phyloP scores from a whole-genome alignment of 2,329 filamentous ascomycete genomes.

The Escovopsis sp. region DNA sequence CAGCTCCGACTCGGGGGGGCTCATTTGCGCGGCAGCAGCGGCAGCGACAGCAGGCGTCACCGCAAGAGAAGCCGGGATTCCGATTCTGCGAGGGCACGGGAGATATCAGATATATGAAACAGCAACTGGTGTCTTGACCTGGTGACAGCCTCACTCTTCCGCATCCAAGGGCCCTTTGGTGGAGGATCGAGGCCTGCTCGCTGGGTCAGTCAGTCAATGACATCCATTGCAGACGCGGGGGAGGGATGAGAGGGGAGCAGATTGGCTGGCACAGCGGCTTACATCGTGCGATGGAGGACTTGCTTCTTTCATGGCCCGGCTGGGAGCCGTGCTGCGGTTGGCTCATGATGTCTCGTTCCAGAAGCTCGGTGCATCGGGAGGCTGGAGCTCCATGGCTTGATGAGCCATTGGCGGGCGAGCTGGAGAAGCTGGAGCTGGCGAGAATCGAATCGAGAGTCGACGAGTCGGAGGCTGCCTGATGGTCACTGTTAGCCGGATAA shows the following conservation, averaged over 20 bases:
- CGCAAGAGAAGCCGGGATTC: background rate
- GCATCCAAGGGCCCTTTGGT: background rate
- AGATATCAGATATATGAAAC: background rate
- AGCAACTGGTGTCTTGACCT: too few species aligned
- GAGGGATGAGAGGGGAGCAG: background rate
- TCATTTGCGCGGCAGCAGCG: constrained; percentile 3
- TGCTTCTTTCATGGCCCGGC: background rate
- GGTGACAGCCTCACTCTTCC: background rate
- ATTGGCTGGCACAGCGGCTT: background rate
- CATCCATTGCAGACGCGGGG: background rate
- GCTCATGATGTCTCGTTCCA: background rate
- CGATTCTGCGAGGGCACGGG: background rate
- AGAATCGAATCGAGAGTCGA: constrained; percentile 10
- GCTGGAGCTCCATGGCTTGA: too few species aligned
- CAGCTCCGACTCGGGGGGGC: constrained; percentile 3
- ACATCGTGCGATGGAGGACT: background rate
- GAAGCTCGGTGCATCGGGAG: background rate
- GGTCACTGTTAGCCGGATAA: background rate
- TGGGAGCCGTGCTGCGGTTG: background rate
- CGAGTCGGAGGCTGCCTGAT: constrained; percentile 1
- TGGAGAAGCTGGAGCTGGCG: constrained; percentile 14
- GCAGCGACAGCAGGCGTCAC: background rate
- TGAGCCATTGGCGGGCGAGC: constrained; percentile 4
- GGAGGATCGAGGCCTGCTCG: background rate
- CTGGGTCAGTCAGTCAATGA: background rate